Base-by-base conservation (phyloP, 306 rosid genomes). In the Ormosia emarginata region DNA sequence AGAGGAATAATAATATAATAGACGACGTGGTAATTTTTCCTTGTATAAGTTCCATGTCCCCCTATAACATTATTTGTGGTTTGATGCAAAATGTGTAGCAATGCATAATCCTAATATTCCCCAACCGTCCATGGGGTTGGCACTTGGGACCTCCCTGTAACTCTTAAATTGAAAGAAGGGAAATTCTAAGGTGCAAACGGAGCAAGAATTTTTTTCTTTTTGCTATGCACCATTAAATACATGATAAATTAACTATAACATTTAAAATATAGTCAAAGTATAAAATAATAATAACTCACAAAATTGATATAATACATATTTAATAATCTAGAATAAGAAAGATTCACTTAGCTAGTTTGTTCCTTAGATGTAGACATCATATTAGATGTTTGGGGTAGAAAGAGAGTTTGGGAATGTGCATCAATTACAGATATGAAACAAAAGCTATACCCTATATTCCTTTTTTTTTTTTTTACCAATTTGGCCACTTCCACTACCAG, bases 401-500 rank as follows among this genome's bases (percentile, higher is more conserved):
- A 75, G 49, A 56, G 74, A 65, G 49, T 67, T 13, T 55, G 66
- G 12, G 53, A 52, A 78, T 71, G 61, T 41, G 86, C 78, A 73
- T 58, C 64, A 24, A 30, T n/a, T 29, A 68, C 59, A 46, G 71
- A 85, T 55, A 75, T 71, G 59, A 69, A 67, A 49, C 40, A 30
- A 85, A 52, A 73, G 79, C 78, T 46, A 39, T 18, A 61, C 2
- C n/a, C 57, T 46, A 52, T 7, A 65, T 66, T 44, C 10, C 14
- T 37, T 44, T 29, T 58, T 66, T 40, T 62, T 6, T 11, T 41
- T 41, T 47, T 4, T 18, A 79, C 63, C 88, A 84, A 86, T 34
- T 65, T 84, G 91, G 68, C 87, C 85, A 79, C 83, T 74, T 78
- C 57, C 79, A 77, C 71, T 58, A 18, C 11, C 10, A 67, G 11